phyloP scores from a whole-genome alignment of 129 eudicot species.

The Chrysanthemum makinoi region DNA sequence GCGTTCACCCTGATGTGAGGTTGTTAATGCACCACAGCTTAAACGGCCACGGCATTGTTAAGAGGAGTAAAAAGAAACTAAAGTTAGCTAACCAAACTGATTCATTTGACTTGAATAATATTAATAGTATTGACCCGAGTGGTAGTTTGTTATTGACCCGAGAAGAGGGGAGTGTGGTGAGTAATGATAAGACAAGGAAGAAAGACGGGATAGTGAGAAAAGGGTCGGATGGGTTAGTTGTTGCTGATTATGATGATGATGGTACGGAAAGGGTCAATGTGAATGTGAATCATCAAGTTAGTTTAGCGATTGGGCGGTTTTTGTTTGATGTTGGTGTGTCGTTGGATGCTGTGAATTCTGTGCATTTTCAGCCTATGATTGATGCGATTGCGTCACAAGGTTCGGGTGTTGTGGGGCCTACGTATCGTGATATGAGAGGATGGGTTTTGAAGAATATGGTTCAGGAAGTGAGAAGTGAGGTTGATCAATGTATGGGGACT shows the following conservation, averaged over 20 bases:
- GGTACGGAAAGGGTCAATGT: constrained; percentile 39
- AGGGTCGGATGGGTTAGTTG: background rate
- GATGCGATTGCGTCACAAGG: constrained; percentile 58
- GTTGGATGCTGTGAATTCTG: constrained; percentile 47
- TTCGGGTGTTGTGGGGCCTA: constrained; percentile 35
- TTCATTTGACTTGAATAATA: background rate
- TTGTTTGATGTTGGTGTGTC: constrained; percentile 17
- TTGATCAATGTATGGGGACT: constrained; percentile 49
- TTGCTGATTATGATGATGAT: background rate
- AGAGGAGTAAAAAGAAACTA: constrained; percentile 51
- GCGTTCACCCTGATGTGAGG: constrained; percentile 74
- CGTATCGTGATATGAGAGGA: too few species aligned
- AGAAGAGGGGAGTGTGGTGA: too few species aligned
- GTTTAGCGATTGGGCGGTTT: constrained; percentile 16
- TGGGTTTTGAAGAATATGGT: constrained; percentile 52
- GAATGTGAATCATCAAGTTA: constrained; percentile 4
- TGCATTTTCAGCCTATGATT: constrained; percentile 39
- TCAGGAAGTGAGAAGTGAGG: constrained; percentile 62
- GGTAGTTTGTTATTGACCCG: too few species aligned
- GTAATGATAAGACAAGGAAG: constrained; percentile 17
- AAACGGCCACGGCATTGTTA: constrained; percentile 51
- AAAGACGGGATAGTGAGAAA: too few species aligned
- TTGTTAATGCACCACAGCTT: constrained; percentile 73
- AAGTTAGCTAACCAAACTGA: background rate
- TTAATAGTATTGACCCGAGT: background rate